Evolutionary conservation across 108 stramenopile species (phyloP).

Genomic region (Fragilariopsis cylindrus): DNA sequence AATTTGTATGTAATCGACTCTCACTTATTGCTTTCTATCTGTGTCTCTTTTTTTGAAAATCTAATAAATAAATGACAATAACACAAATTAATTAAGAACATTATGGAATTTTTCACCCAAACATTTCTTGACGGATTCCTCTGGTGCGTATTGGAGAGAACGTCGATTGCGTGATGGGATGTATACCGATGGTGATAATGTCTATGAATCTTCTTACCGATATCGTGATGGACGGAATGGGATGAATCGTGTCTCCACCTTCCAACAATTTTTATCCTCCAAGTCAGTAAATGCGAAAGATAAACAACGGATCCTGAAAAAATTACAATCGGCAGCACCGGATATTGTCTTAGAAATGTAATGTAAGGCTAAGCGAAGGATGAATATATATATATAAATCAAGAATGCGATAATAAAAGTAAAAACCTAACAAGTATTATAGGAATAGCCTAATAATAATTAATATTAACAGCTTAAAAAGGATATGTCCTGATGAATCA

Average conservation of each 20-base stretch:
- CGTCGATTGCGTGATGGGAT: conserved; percentile 77
- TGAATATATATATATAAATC: not conserved
- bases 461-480: not conserved
- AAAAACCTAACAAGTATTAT: not conserved
- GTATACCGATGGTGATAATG: conserved; percentile 78
- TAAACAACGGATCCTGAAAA: conserved; percentile 54
- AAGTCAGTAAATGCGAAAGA: conserved; percentile 34
- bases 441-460: not conserved
- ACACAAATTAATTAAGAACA: too few species aligned
- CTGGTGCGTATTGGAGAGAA: conserved; percentile 86
- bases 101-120: conserved; percentile 86
- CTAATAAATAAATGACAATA: conserved; percentile 43
- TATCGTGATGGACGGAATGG: conserved; percentile 85
- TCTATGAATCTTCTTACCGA: conserved; percentile 78
- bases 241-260: conserved; percentile 61
- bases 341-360: conserved; percentile 77
- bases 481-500: not conserved
- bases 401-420: not conserved
- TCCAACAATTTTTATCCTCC: conserved; percentile 51
- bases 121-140: conserved; percentile 74
- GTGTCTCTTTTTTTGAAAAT: not conserved
- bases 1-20: not conserved
- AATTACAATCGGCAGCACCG: conserved; percentile 67
- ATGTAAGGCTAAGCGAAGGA: not conserved
- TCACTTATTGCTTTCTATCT: not conserved